A percentile compares a stretch with the other conserved stretches of the same genome.
phyloP scores from a whole-genome alignment of 192 early-diverging fungal species.

The Chytriomyces confervae region DNA sequence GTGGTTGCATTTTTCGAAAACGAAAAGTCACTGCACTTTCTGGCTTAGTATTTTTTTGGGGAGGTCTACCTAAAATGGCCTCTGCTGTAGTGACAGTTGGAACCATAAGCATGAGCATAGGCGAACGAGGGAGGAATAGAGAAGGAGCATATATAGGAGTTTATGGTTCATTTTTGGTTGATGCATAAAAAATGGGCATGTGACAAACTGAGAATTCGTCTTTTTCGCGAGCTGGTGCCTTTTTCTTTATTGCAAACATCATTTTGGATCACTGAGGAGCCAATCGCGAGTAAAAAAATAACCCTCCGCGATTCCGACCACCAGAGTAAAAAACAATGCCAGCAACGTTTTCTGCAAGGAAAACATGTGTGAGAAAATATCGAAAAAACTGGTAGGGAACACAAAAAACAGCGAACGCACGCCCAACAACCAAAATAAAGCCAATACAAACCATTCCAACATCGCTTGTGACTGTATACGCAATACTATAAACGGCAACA shows the following conservation, averaged over 20 bases:
- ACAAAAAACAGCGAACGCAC: not conserved
- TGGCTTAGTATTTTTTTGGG: no score
- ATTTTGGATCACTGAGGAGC: conserved; percentile 8
- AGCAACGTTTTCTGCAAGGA: conserved; percentile 45
- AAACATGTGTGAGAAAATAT: not conserved
- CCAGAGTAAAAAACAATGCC: conserved; percentile 37
- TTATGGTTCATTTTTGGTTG: no score
- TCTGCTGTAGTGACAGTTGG: no score
- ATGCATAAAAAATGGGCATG: no score
- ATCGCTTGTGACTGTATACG: conserved; percentile 41
- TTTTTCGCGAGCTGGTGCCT: no score
- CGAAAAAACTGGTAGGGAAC: not conserved
- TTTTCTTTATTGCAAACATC: no score
- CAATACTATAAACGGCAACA: conserved; percentile 47
- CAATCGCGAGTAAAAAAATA: conserved; percentile 56
- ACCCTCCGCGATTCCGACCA: conserved; percentile 53
- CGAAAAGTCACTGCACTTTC: not conserved
- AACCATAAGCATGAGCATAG: no score
- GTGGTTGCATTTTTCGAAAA: conserved; percentile 10
- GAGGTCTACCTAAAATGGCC: no score
- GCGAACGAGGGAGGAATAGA: no score
- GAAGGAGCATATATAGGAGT: no score
- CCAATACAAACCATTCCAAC: conserved; percentile 45
- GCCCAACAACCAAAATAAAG: not conserved
- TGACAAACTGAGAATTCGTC: no score